Percentiles rank a stretch among this genome's conserved stretches.
phyloP scores from a whole-genome alignment of 164 flowering plant genomes.

The Liriodendron chinense region DNA sequence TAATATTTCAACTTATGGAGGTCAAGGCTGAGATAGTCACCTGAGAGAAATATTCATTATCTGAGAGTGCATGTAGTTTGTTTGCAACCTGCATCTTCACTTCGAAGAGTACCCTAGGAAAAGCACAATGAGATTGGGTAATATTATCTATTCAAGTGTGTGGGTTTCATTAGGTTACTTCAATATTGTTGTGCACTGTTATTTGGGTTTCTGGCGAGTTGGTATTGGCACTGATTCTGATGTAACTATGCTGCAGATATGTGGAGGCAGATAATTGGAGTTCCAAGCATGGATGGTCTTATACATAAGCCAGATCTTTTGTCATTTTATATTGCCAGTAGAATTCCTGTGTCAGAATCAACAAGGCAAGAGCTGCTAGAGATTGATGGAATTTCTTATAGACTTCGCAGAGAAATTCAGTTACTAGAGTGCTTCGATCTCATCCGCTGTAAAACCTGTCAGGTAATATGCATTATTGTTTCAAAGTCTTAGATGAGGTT shows the following conservation, averaged over 20 bases:
- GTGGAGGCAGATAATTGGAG: conserved; percentile 82
- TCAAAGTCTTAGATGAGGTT: background rate
- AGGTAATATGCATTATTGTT: conserved; percentile 39
- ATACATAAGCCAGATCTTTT: conserved; percentile 73
- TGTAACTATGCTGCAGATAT: conserved; percentile 52
- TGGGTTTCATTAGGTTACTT: background rate
- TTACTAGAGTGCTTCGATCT: conserved; percentile 74
- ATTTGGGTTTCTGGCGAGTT: background rate
- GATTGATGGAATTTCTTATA: conserved; percentile 79
- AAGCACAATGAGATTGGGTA: background rate
- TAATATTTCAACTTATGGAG: too few relatives aligned
- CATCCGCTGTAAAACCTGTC: conserved; percentile 73
- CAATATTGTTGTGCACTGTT: background rate
- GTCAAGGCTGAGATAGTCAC: too few relatives aligned
- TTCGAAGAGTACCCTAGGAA: background rate
- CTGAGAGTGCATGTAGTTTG: background rate
- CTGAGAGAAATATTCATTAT: background rate
- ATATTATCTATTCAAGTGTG: background rate
- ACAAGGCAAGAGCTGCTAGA: conserved; percentile 86
- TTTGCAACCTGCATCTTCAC: background rate
- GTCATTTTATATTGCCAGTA: conserved; percentile 83
- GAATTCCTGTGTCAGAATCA: conserved; percentile 82
- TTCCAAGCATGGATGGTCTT: conserved; percentile 66
- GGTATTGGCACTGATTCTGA: conserved; percentile 1
- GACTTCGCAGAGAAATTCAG: conserved; percentile 84